Base-by-base conservation (phyloP, 352 stramenopile species). In the Elongisporangium undulatum region DNA sequence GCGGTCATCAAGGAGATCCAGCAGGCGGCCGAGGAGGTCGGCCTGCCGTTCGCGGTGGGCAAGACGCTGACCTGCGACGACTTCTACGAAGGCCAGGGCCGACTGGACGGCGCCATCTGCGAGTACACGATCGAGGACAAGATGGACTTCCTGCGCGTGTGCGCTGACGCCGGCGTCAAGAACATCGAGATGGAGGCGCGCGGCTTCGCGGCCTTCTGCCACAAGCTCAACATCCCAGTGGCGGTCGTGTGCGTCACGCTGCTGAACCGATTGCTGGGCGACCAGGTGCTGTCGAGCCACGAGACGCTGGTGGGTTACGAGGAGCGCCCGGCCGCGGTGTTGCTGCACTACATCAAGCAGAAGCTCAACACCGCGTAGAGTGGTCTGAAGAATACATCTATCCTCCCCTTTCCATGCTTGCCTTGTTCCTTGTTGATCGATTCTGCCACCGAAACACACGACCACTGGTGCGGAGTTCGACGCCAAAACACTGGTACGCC, bases 111-210 rank as follows among this genome's bases (percentile, higher is more conserved):
- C 34, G 82, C 85, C 48, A 87, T 92, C 60, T 90, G 81, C 64
- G 82, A 92, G 61, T 91, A 85, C 69, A 85, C 81, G 10, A 56
- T 74, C 19, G 82, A 94, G 29, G 81, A 94, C 66, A 92, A 92
- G 66, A 77, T 92, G 59, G 62, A 60, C 13, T 94, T 90, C 62
- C 62, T 94, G 54, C 62, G 86, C 38, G 71, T 66, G 41, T 73
- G 77, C 23, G 69, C 79, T 5, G 74, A 66, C n/a, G 64, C 63
- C 9, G 83, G 85, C 38, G 82, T 92, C 38, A 77, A 79, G 58
- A 94, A 94, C 75, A 94, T 94, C 34, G 85, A 94, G 67, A 94
- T 94, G 85, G 85, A 94, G 63, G 84, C 75, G 24, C 72, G 76
- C 13, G 62, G 74, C 58, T 90, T 94, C 49, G 80, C 85, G 20